Evolutionary conservation across 176 grass and related monocot species (phyloP), one percentile per base, ranked within the genome.

Genomic region (Oryza punctata): DNA sequence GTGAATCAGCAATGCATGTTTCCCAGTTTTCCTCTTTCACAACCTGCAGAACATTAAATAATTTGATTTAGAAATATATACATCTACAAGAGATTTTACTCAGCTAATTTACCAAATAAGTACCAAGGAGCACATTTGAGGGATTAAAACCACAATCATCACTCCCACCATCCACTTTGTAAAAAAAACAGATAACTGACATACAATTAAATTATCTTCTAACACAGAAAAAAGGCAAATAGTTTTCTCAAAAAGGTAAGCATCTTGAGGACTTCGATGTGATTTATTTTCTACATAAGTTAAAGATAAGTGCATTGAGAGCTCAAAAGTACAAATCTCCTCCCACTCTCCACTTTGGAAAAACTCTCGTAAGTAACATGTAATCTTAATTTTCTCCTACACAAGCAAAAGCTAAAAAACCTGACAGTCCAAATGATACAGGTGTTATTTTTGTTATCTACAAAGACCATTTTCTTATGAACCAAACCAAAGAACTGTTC

Each of bases 11-110:
- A 24, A 99, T 78, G 30, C 87, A 94, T 60, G 85, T 87, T 70
- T 99, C 96, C 96, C 91, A 96, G 70, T 85, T 94, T 86, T 99
- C 96, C 70, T 95, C 93, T 78, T 78, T 94, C 46, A 96, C 96
- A 54, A 94, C 81, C 96, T 99, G 89, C 13, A 63, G 19, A 84
- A 71, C 21, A 76, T 82, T 37, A 68, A 37, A 68, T 43, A 65
- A 15, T 19, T 69, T 82, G 64, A 35, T 82, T 59, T 69, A 61
- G 15, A 75, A 89, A 74, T 1, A 38, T 4, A 71, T 29, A 44
- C 25, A 81, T 59, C 1, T 33, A 81, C 9, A 81, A 24, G 12
- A 78, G 18, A 7, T 63, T 75, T 40, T 70, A 85, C 38, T 24
- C 49, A 69, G 41, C 28, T 46, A 73, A 63, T 26, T 37, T 60